Evolutionary conservation across 2,329 filamentous ascomycete species (phyloP).

Genomic region (Colletotrichum destructivum): DNA sequence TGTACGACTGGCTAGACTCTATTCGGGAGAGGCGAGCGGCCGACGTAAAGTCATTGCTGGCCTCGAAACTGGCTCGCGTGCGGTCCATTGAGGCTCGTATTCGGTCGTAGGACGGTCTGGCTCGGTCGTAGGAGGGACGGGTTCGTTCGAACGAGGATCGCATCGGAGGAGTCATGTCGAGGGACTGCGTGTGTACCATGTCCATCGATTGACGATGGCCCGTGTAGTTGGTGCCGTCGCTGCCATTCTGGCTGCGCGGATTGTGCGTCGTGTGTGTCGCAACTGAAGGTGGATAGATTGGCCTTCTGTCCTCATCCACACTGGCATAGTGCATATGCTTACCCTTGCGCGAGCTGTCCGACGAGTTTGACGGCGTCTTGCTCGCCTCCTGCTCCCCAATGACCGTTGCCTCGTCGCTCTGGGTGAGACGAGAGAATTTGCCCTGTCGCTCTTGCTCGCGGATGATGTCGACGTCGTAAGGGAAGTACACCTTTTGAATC

Average conservation of each 20-base stretch:
- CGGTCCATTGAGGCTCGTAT: slow-evolving; percentile 90
- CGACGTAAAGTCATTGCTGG: slow-evolving; percentile 91
- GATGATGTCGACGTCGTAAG: slow-evolving; percentile 94
- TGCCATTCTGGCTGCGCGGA: slow-evolving; percentile 89
- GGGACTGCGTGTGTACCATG: slow-evolving; percentile 45
- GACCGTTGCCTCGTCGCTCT: slow-evolving; percentile 44
- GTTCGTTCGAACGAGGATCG: slow-evolving; percentile 45
- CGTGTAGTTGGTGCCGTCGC: slow-evolving; percentile 94
- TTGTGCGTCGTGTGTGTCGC: slow-evolving; percentile 85
- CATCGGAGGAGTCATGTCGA: slow-evolving; percentile 46
- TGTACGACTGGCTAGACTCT: slow-evolving; percentile 77
- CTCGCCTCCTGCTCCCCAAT: slow-evolving; percentile 44
- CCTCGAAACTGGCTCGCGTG: slow-evolving; percentile 86
- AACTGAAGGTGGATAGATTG: slow-evolving; percentile 94
- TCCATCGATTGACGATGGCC: slow-evolving; percentile 75
- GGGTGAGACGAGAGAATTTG: slow-evolving; percentile 82
- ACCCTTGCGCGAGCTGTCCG: slow-evolving; percentile 70
- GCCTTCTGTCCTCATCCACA: slow-evolving; percentile 88
- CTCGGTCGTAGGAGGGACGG: slow-evolving; percentile 75
- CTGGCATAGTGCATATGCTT: slow-evolving; percentile 73
- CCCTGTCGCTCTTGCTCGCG: slow-evolving; percentile 91
- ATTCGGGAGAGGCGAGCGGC: slow-evolving; percentile 87
- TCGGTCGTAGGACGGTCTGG: slow-evolving; percentile 89
- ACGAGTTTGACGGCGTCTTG: slow-evolving; percentile 65
- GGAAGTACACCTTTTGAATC: slow-evolving; percentile 93